These are phyloP conservation scores for Micromonas commoda DNA, from an alignment of 139 green algal species.

Conservation along the genomic window DNA sequence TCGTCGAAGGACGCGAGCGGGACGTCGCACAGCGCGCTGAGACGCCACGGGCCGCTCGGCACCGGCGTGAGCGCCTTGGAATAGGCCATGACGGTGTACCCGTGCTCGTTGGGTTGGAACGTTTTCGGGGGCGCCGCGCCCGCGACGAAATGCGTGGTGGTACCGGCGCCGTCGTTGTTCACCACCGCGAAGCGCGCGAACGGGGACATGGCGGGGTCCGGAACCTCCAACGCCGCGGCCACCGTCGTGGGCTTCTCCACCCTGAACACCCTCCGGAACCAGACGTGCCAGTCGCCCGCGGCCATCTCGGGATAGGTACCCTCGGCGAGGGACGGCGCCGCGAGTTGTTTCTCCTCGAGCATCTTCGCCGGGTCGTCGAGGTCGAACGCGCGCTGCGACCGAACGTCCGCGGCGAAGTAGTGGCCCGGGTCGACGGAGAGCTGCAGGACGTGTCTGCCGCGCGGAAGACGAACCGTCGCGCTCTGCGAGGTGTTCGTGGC, in stretches of 20 bases:
- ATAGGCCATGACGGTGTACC: constrained; percentile 34
- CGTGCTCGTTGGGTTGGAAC: constrained; percentile 32
- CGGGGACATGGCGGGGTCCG: not conserved
- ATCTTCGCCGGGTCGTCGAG: constrained; percentile 12
- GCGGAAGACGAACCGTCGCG: not conserved
- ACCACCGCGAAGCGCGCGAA: constrained; percentile 17
- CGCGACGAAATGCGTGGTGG: not conserved
- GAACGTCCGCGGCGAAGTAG: constrained; percentile 11
- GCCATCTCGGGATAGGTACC: constrained; percentile 22
- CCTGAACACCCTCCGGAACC: constrained; percentile 21
- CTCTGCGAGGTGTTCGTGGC: not conserved
- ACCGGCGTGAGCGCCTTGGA: not conserved
- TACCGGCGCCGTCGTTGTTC: constrained; percentile 26
- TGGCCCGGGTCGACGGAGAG: not conserved
- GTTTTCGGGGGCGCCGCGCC: not conserved
- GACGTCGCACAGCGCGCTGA: not conserved
- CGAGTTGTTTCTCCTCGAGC: constrained; percentile 12
- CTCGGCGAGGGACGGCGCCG: not conserved
- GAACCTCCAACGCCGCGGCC: not conserved
- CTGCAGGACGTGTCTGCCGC: constrained; percentile 24
- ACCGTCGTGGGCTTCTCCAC: constrained; percentile 24
- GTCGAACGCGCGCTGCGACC: not conserved
- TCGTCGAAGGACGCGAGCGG: not conserved
- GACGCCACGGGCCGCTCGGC: not conserved
- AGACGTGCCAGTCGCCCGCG: constrained; percentile 1